A percentile compares a stretch with the other conserved stretches of the same genome.
These are phyloP conservation scores for Solanum raphanifolium DNA, from an alignment of 257 asterid species.

Conservation along the genomic window DNA sequence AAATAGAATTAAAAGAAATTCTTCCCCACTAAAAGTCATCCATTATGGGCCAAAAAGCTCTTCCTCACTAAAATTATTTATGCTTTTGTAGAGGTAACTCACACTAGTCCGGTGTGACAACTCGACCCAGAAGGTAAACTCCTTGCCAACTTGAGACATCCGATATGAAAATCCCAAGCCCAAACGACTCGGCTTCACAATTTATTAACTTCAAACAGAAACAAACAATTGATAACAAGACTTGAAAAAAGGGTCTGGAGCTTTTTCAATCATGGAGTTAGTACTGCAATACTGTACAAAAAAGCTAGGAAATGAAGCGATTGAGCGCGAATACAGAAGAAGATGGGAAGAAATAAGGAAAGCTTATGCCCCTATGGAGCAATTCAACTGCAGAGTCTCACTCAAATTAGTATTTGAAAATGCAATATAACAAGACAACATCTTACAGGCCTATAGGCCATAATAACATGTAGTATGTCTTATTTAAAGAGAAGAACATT, in stretches of 20 bases:
- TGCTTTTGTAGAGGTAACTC: too few relatives aligned
- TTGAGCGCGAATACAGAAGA: neutral
- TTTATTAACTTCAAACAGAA: neutral
- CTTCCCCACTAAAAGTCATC: neutral
- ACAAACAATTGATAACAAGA: neutral
- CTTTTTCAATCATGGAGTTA: neutral
- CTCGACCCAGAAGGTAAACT: accelerated
- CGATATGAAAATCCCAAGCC: too few relatives aligned
- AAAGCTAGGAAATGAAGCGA: neutral
- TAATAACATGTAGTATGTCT: neutral
- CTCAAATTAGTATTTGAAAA: neutral
- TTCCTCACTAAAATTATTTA: too few relatives aligned
- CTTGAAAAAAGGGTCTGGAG: neutral
- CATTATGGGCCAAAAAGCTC: neutral
- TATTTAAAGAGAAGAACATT: neutral
- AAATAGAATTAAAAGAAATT: neutral
- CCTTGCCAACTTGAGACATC: too few relatives aligned
- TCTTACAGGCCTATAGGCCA: neutral
- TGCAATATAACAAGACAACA: neutral
- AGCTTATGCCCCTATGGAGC: neutral
- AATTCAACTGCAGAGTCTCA: neutral
- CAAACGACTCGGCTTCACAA: neutral
- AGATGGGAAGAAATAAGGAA: neutral
- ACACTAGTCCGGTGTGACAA: too few relatives aligned
- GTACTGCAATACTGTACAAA: neutral